Base-by-base conservation (phyloP, 2,329 filamentous ascomycete genomes). In the Spiromastix sp. region DNA sequence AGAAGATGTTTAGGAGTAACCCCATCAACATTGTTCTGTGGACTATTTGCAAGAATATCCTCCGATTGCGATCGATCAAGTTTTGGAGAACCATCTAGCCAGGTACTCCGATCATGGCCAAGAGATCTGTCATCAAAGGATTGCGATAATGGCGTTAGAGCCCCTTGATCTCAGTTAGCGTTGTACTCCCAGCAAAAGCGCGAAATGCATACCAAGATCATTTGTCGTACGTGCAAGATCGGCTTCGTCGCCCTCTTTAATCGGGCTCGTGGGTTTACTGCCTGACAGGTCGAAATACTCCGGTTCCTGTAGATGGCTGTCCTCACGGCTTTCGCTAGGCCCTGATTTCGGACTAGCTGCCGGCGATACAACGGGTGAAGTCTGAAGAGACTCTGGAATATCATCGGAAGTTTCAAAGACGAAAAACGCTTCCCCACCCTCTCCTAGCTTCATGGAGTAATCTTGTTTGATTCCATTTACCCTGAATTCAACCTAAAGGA, bases 391-490 rank as follows among this genome's bases (percentile, higher is more conserved):
- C 57, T 84, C 81, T n/a, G 91, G 91, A 40, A 98, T 91, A 50
- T 77, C 81, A 48, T 89, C 85, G 35, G 80, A 81, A 6, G 91
- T 98, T 64, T 96, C 86, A 53, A 98, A 96, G 44, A 98, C 86
- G 60, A 98, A 98, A 65, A 98, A 98, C 17, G 91, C 91, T 66
- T 98, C 91, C 45, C 91, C 91, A 34, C 85, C 91, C 57, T 98
- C 91, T 29, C 91, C 91, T 13, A 98, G 72, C 65, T 98, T 98
- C 91, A 98, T 98, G 30, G 91, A 79, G 67, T 93, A 95, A 47
- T 91, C 72, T 58, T 94, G 86, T 62, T 91, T 93, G 42, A 74
- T 66, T 52, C 84, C 82, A 69, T 98, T 98, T 71, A 98, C 87
- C 49, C 74, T 75, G 65, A 98, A 98, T 63, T 96, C 87, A 52